phyloP scores from a whole-genome alignment of 2,329 filamentous ascomycete species.

The Colletotrichum musae region DNA sequence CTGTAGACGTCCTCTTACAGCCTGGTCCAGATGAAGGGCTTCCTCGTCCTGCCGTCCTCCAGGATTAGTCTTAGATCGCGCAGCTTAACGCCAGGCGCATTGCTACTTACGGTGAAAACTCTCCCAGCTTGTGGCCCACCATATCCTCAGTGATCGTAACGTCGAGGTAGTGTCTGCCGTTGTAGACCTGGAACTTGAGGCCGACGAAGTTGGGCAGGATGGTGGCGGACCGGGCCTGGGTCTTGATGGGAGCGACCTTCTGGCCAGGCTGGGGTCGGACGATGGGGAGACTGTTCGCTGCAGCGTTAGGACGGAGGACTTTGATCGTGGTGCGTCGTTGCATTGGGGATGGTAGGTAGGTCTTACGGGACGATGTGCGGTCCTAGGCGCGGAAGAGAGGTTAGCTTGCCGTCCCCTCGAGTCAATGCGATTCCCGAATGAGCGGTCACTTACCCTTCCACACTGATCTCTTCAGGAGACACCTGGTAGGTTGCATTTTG shows the following conservation, averaged over 20 bases:
- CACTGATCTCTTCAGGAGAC: slow-evolving; percentile 81
- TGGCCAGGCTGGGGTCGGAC: slow-evolving; percentile 72
- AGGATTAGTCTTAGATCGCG: slow-evolving; percentile 7
- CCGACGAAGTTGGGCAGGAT: slow-evolving; percentile 95
- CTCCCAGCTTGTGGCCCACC: slow-evolving; percentile 95
- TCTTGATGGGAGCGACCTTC: slow-evolving; percentile 81
- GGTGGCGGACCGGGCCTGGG: slow-evolving; percentile 88
- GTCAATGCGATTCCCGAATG: background rate
- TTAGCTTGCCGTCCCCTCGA: background rate
- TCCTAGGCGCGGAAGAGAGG: slow-evolving; percentile 50
- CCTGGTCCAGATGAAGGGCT: slow-evolving; percentile 67
- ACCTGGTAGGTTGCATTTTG: slow-evolving; percentile 78
- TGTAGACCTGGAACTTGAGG: slow-evolving; percentile 90
- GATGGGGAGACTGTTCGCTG: slow-evolving; percentile 71
- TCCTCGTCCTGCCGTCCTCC: slow-evolving; percentile 63
- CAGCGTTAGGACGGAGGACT: slow-evolving; percentile 44
- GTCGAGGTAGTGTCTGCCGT: slow-evolving; percentile 89
- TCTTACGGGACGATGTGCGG: slow-evolving; percentile 70
- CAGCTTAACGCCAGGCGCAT: background rate
- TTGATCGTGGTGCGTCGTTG: slow-evolving; percentile 34
- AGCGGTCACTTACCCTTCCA: slow-evolving; percentile 81
- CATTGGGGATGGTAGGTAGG: slow-evolving; percentile 2
- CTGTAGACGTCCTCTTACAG: slow-evolving; percentile 24
- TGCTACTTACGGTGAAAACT: slow-evolving; percentile 85
- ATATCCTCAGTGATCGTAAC: slow-evolving; percentile 92